Evolutionary conservation across 768 basidiomycete genomes (phyloP).

Genomic region (Phlebiopsis flavidoalba): DNA sequence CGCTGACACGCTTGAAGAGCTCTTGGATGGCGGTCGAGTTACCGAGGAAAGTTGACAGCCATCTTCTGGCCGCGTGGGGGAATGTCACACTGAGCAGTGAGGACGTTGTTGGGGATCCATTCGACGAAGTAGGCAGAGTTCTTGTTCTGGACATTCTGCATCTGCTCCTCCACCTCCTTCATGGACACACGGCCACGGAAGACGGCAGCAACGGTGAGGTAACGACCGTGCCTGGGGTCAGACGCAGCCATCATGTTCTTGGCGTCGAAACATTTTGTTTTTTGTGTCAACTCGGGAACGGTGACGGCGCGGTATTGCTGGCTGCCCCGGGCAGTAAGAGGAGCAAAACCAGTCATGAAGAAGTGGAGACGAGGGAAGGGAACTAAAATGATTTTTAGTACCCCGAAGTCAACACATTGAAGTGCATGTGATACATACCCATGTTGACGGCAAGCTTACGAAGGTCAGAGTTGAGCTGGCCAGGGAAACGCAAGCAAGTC

Average conservation of each 20-base stretch:
- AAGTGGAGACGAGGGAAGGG: conserved; percentile 99
- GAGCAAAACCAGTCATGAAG: conserved; percentile 97
- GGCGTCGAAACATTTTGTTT: conserved; percentile 90
- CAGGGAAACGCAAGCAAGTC: conserved; percentile 98
- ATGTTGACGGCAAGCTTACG: conserved; percentile 99
- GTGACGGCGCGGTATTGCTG: conserved; percentile 96
- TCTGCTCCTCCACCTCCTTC: conserved; percentile 99
- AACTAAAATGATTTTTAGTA: conserved; percentile 42
- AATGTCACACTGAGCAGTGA: conserved; percentile 97
- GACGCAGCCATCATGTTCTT: conserved; percentile 99
- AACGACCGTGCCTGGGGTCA: conserved; percentile 94
- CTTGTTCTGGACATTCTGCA: conserved; percentile 97
- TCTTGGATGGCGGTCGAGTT: conserved; percentile 98
- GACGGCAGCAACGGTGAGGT: conserved; percentile 95
- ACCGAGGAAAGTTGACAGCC: conserved; percentile 95
- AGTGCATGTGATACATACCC: conserved; percentile 49
- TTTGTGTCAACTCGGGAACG: conserved; percentile 95
- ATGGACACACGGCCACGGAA: conserved; percentile 99
- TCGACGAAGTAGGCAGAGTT: conserved; percentile 98
- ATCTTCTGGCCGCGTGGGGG: conserved; percentile 93
- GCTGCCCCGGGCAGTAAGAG: conserved; percentile 89
- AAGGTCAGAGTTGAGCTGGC: conserved; percentile 98
- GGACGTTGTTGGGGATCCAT: conserved; percentile 99
- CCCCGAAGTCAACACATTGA: not conserved
- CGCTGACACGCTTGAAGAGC: conserved; percentile 97